Percentiles rank a stretch among this genome's conserved stretches.
phyloP scores from a whole-genome alignment of 768 basidiomycete species.

The Lanmaoa pseudosensibilis region DNA sequence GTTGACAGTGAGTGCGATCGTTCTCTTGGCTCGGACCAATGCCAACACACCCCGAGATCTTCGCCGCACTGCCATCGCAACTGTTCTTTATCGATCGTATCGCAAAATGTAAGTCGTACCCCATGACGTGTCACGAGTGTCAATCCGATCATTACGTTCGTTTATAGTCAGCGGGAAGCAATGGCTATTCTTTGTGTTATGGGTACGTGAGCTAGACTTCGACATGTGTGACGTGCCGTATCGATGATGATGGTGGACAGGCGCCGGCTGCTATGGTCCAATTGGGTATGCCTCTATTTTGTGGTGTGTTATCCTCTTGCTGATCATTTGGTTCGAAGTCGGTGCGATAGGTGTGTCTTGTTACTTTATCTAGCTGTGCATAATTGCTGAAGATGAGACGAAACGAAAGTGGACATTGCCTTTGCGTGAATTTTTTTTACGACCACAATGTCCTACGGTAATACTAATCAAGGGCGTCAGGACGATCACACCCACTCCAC shows the following conservation, averaged over 20 bases:
- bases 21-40: background rate
- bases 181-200: constrained; percentile 11
- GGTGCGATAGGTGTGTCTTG: constrained; percentile 13
- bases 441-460: background rate
- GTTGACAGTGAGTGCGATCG: constrained; percentile 14
- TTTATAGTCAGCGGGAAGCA: constrained; percentile 17
- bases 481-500: constrained; percentile 11
- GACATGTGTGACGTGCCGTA: background rate
- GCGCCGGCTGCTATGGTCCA: constrained; percentile 16
- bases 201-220: constrained; percentile 10
- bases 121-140: background rate
- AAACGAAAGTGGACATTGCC: constrained; percentile 6
- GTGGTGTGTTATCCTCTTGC: background rate
- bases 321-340: constrained; percentile 6
- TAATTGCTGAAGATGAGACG: constrained; percentile 4
- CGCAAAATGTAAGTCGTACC: constrained; percentile 15
- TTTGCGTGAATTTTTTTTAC: constrained; percentile 11
- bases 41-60: background rate
- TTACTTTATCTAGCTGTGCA: background rate
- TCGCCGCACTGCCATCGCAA: constrained; percentile 20
- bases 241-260: constrained; percentile 7
- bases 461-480: constrained; percentile 6
- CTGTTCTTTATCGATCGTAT: constrained; percentile 22
- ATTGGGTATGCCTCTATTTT: constrained; percentile 9
- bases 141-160: background rate